Base-by-base conservation (phyloP, 176 grass and related monocot genomes). In the Juncus inflexus region DNA sequence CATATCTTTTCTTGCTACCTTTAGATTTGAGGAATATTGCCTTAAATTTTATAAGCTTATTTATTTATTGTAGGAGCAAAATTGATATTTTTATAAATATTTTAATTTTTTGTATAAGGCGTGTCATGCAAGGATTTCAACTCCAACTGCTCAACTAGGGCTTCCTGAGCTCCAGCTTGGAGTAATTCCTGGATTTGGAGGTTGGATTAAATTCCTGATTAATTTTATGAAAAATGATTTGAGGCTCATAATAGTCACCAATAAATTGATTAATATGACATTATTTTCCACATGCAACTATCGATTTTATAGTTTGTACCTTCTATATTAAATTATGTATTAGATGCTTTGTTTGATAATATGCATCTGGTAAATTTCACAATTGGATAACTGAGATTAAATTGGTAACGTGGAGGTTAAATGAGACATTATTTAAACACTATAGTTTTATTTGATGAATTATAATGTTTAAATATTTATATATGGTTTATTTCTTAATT, bases 111-210 rank as follows among this genome's bases (percentile, higher is more conserved):
- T 28, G 10, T 55, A 80, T 83, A 73, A 99, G 94, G 88, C 83
- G 80, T 99, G 94, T 59, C 88, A 99, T 84, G 94, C 80, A 74
- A 86, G 94, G 35, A 90, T 99, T 82, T 89, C 88, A 6, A 92
- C 94, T 77, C 66, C 80, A 4, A 81, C 66, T 40, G 83, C 88
- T 76, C 88, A 92, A 58, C 63, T 99, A 56, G 85, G 79, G 38
- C 74, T 92, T 77, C 94, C 94, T 36, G 88, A 99, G 69, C 94
- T 99, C 77, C 85, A 83, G 58, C 80, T 92, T 63, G 94, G 88
- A 66, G 12, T 99, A 11, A 90, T 99, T 55, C 85, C 94, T 35
- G 94, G 88, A 69, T 88, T 92, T 78, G 94, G 94, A 86, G 94
- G 94, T 99, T 89, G 50, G 67, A 10, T 62, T 7, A 3, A 49